Conservation (phyloP, 2,329 filamentous ascomycete species). For the Cadophora luteo-olivacea region DNA sequence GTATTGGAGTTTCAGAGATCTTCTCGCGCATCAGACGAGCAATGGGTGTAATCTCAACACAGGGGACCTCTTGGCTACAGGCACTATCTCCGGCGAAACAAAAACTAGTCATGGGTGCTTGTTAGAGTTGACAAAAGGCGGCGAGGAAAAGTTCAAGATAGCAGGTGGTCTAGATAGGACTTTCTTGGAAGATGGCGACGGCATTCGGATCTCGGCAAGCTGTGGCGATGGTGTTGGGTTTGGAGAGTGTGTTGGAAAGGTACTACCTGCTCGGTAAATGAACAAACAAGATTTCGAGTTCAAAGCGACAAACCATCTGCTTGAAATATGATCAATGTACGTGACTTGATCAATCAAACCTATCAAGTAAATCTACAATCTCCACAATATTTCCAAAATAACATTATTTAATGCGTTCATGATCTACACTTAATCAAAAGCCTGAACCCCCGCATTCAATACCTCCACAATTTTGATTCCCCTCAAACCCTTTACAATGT, state of each 20-base stretch:
- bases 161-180: constrained; percentile 43
- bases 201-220: constrained; percentile 30
- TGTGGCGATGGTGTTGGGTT: constrained; percentile 38
- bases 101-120: constrained; percentile 49
- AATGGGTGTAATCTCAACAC: constrained; percentile 48
- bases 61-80: constrained; percentile 52
- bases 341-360: neutral
- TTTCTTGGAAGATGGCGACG: constrained; percentile 51
- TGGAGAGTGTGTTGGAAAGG: constrained; percentile 37
- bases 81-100: constrained; percentile 49
- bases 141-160: constrained; percentile 38
- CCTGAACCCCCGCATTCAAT: constrained; percentile 3
- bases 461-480: constrained; percentile 27
- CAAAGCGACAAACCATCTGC: neutral
- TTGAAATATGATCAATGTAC: neutral
- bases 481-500: constrained; percentile 33
- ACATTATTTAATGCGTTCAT: no score
- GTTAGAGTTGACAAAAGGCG: constrained; percentile 49
- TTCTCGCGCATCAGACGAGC: constrained; percentile 48
- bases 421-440: neutral
- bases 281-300: neutral
- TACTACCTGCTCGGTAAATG: constrained; percentile 22
- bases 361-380: no score
- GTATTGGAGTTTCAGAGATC: constrained; percentile 50
- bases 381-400: no score